Evolutionary conservation across 805 yeast species (phyloP), one percentile per base, ranked within the genome.

Genomic region (Grigorovia transvaalensis): DNA sequence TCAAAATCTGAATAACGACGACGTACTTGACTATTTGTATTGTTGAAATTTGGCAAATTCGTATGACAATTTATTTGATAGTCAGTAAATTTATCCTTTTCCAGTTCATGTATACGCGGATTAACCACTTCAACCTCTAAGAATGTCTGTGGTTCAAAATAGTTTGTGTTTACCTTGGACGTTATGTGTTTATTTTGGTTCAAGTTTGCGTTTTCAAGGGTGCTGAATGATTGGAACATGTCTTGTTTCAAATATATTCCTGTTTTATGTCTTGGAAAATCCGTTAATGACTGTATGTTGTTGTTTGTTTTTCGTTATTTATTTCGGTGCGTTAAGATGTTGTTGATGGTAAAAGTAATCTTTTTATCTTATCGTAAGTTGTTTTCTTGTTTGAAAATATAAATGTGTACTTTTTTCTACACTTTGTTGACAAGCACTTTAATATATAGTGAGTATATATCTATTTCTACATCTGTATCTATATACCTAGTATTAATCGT

Each of bases 1-100:
- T 86, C 98, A 66, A 91, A 91, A 62, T 93, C 98, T 45, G 89
- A 80, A 71, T 88, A 91, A 48, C 98, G 71, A 59, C 99, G 77
- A 54, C 97, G 79, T 7, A 89, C 96, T 35, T 74, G 69, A 33
- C 88, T 80, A 44, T 67, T 67, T 49, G 81, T 73, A 54, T 79
- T 76, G 56, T 78, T 78, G 69, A 93, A 91, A 2, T 89, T 82
- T 1, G 98, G 98, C 51, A 93, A 80, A 68, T 93, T 91, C 23
- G 97, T 91, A 67, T 89, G 75, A 66, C 96, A 88, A 9, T 85
- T 74, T 20, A 91, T 80, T 67, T 90, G 97, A 68, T 91, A 91
- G 68, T 91, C 98, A 9, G 98, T 91, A 66, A 76, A 91, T 82
- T 83, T 80, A 11, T 45, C 55, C 46, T 23, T 42, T 9, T 13